A percentile compares a stretch with the other conserved stretches of the same genome.
These are phyloP conservation scores for Papiliotrema nemorosa DNA, from an alignment of 1,284 basidiomycete species.

Conservation along the genomic window DNA sequence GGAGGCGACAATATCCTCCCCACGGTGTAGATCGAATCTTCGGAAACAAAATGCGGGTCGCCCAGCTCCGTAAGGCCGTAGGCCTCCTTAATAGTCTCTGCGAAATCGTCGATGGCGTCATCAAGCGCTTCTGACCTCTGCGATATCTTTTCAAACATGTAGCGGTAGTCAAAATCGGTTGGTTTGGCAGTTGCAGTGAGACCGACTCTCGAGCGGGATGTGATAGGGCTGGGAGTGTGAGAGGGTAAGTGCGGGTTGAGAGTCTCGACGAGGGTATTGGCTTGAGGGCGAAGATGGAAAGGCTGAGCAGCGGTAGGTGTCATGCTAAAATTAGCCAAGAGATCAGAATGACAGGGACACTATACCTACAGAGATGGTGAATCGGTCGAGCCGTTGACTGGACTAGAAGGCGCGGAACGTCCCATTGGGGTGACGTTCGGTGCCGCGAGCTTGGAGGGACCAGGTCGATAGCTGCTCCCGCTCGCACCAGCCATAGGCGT, in stretches of 20 bases:
- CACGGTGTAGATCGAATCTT: slow-evolving; percentile 72
- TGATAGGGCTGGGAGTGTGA: slow-evolving; percentile 14
- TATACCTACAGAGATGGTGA: not conserved
- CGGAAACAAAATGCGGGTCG: slow-evolving; percentile 69
- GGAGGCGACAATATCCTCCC: slow-evolving; percentile 76
- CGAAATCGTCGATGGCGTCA: slow-evolving; percentile 77
- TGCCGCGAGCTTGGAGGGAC: slow-evolving; percentile 17
- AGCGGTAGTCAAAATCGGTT: slow-evolving; percentile 57
- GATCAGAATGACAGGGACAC: not conserved
- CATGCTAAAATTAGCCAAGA: slow-evolving; percentile 7
- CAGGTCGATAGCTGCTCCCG: slow-evolving; percentile 31
- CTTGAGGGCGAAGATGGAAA: slow-evolving; percentile 36
- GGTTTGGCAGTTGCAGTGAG: slow-evolving; percentile 29
- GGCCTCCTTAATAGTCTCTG: slow-evolving; percentile 63
- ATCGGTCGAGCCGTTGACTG: slow-evolving; percentile 22
- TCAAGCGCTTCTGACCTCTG: slow-evolving; percentile 79
- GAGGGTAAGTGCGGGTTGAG: slow-evolving; percentile 43
- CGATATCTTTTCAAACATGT: slow-evolving; percentile 87
- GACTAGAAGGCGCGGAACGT: slow-evolving; percentile 26
- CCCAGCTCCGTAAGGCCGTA: slow-evolving; percentile 69
- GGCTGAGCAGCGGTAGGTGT: slow-evolving; percentile 24
- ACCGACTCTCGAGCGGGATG: slow-evolving; percentile 26
- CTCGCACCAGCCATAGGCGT: slow-evolving; percentile 19
- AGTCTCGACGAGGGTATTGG: slow-evolving; percentile 43
- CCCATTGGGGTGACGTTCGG: slow-evolving; percentile 22